These are phyloP conservation scores for Pascua guehoae DNA, from an alignment of 1,284 basidiomycete species.

Conservation along the genomic window DNA sequence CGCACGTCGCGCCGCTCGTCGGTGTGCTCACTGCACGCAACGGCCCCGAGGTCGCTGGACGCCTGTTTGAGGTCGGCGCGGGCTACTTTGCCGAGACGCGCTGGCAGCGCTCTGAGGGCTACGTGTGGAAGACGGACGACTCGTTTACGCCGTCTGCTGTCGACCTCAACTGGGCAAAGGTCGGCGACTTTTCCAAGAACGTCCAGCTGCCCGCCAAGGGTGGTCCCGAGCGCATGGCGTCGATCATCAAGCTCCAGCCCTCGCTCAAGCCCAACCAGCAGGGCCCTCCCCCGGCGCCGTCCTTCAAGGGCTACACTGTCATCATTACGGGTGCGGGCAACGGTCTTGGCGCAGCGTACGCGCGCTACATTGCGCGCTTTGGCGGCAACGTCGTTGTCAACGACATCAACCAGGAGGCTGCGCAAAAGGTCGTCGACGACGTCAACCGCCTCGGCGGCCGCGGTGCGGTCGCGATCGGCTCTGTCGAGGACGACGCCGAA, in stretches of 20 bases:
- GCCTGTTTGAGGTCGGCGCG: constrained; percentile 89
- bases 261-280: constrained; percentile 15
- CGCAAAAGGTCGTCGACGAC: constrained; percentile 78
- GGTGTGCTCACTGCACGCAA: constrained; percentile 56
- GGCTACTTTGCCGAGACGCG: constrained; percentile 89
- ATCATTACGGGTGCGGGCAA: constrained; percentile 92
- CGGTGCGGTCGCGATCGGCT: constrained; percentile 78
- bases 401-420: constrained; percentile 83
- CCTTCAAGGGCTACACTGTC: constrained; percentile 85
- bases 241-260: constrained; percentile 12
- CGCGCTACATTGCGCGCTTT: constrained; percentile 81
- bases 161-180: constrained; percentile 73
- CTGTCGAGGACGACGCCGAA: constrained; percentile 83
- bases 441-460: constrained; percentile 85
- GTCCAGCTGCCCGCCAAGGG: constrained; percentile 68
- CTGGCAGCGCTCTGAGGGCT: constrained; percentile 84
- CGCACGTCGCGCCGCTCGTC: constrained; percentile 90
- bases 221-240: constrained; percentile 64
- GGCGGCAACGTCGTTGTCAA: constrained; percentile 97
- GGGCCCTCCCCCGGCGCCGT: constrained; percentile 61
- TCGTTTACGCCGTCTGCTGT: constrained; percentile 95
- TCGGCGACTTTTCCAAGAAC: constrained; percentile 70
- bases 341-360: constrained; percentile 88
- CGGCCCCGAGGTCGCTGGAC: constrained; percentile 74
- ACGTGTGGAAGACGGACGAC: constrained; percentile 81